Evolutionary conservation across 495 filamentous ascomycete genomes (phyloP), one percentile per base, ranked within the genome.

Genomic region (Staphylotrichum tortipilum): DNA sequence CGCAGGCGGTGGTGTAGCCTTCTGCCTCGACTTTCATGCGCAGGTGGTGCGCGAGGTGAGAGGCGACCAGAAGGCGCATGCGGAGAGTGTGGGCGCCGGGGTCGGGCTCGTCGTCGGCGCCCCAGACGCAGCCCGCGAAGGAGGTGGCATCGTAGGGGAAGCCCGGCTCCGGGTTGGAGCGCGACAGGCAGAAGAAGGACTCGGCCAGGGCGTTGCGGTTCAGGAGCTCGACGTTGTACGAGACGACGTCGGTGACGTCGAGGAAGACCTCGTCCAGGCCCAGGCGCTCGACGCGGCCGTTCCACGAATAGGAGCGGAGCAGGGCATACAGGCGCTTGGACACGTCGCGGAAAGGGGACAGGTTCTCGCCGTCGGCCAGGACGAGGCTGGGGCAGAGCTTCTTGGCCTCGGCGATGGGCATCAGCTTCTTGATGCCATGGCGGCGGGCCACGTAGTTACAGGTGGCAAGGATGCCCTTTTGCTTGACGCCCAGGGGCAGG

Each of bases 381-480:
- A 94, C 79, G 23, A 95, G 77, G 43, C 94, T 87, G 0, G 90
- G 89, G 58, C 88, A 92, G 47, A 82, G 69, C 56, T 79, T 79
- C 64, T 80, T 86, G 3, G 90, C 91, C 54, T 95, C 87, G 40
- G 68, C 74, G 65, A 95, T 84, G 31, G 86, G 72, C 67, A 89
- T 85, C 24, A 96, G 73, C 70, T 97, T 95, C 67, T 76, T 76
- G 33, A 95, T 73, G 22, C 91, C 91, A 29, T 80, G 71, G 17
- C 63, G 61, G 6, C 91, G 79, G 7, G 91, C 91, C 60, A 85
- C 87, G 63, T 95, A 95, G 68, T 97, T 95, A 75, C 89, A 95
- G 4, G 91, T 97, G 36, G 89, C 90, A 22, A 95, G 78, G 37
- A 95, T 94, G 58, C 87, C 84, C 68, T 95, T 95, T 62, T 81